Base-by-base conservation (phyloP, 495 filamentous ascomycete genomes). In the Aspergillus bertholletiae region DNA sequence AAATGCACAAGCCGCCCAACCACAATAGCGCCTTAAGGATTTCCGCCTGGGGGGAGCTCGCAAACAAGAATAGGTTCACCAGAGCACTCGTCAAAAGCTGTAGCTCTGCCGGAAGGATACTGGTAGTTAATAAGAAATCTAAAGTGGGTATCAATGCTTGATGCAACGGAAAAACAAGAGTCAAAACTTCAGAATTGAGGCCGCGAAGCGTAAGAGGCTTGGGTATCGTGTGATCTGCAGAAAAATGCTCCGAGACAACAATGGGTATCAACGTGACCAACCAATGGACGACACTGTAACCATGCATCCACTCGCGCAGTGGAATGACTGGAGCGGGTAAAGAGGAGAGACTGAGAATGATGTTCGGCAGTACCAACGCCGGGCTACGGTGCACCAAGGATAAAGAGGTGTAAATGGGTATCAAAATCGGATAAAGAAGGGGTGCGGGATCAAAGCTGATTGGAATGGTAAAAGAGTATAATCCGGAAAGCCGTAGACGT, bases 401-500 rank as follows among this genome's bases (percentile, higher is more conserved):
- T 5, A 94, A 67, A 4, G 94, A 86, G 32, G 96, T 86, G 18
- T 90, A 77, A 7, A 94, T 61, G 2, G 94, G 90, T 7, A 96
- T 76, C 0, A 87, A 58, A 1, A 85, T 74, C 2, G 94, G 95
- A 62, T 97, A 98, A 18, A 98, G 74, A 8, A 97, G 73, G 6
- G 94, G 90, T 15, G 94, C 94, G 2, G 91, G 94, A 63, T 98
- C 94, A 67, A 97, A 96, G 23, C 80, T 75, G 12, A 84, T 64
- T 1, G 90, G 89, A 17, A 96, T 74, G 43, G 68, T 82, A 63
- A 79, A 74, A 24, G 66, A 70, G 13, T 62, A 53, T 7, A 65
- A 56, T 54, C 60, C 63, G 8, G 66, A 67, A 24, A 66, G 56
- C 53, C 57, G 61, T 17, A 63, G 45, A 24, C 59, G 65, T 58